phyloP scores from a whole-genome alignment of 139 green algal genomes.

The Coelastrella sp. region DNA sequence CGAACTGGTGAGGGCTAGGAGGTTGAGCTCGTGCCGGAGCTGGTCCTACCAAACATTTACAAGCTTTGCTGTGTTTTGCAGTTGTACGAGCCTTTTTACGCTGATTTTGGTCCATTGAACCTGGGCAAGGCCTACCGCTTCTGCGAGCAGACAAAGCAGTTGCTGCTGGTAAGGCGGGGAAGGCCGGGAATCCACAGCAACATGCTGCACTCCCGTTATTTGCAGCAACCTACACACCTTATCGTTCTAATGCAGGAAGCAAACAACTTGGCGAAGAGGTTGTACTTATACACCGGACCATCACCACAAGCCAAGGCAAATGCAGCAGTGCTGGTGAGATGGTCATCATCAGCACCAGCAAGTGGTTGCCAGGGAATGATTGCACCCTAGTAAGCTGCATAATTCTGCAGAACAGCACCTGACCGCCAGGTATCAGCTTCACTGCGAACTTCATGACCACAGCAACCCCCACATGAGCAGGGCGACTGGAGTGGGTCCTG shows the following conservation, averaged over 20 bases:
- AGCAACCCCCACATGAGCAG: too few relatives aligned
- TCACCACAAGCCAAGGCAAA: constrained; percentile 83
- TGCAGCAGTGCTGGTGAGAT: constrained; percentile 81
- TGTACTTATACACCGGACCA: constrained; percentile 77
- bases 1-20: constrained; percentile 65
- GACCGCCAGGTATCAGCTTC: too few relatives aligned
- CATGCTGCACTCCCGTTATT: neutral
- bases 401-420: too few relatives aligned
- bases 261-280: constrained; percentile 60
- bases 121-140: constrained; percentile 86
- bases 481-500: too few relatives aligned
- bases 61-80: constrained; percentile 45
- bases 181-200: neutral
- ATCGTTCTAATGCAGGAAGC: constrained; percentile 60
- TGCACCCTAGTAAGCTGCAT: too few relatives aligned
- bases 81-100: constrained; percentile 94
- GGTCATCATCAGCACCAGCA: neutral
- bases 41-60: neutral
- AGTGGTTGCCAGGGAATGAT: too few relatives aligned
- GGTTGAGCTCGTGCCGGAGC: neutral
- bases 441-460: too few relatives aligned
- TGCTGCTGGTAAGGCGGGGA: constrained; percentile 71
- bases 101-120: constrained; percentile 94
- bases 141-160: constrained; percentile 70
- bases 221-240: neutral